A percentile compares a stretch with the other conserved stretches of the same genome.
These are phyloP conservation scores for Coniochaeta hoffmannii DNA, from an alignment of 2,329 filamentous ascomycete genomes.

Conservation along the genomic window DNA sequence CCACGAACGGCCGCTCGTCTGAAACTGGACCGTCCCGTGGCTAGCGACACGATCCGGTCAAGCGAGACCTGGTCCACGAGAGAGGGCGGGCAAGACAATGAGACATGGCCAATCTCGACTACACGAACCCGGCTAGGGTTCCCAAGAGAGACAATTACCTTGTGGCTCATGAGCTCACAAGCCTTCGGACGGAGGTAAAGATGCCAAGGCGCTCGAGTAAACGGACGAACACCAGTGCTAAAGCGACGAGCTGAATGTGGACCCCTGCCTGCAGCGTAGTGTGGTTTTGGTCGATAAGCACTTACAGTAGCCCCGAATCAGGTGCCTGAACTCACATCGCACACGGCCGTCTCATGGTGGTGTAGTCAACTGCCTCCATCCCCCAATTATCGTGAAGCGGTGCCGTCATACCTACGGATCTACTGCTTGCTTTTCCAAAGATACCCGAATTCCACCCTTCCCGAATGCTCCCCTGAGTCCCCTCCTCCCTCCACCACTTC, in stretches of 20 bases:
- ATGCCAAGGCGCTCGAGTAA: background rate
- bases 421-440: background rate
- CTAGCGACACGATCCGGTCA: background rate
- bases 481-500: background rate
- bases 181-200: background rate
- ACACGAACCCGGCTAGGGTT: background rate
- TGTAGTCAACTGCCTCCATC: background rate
- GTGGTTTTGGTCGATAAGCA: background rate
- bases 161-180: background rate
- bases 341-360: background rate
- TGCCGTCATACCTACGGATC: background rate
- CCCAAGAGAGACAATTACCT: background rate
- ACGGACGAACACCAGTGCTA: background rate
- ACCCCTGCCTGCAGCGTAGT: background rate
- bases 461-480: background rate
- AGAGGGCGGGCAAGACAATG: background rate
- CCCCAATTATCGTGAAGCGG: background rate
- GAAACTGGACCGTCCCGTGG: background rate
- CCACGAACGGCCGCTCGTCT: background rate
- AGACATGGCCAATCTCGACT: background rate
- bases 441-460: background rate
- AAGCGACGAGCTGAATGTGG: background rate
- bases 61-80: background rate
- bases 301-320: background rate
- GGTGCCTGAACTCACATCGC: background rate